Evolutionary conservation across 352 stramenopile species (phyloP), one percentile per base, ranked within the genome.

Genomic region (Globisporangium apiculatum): DNA sequence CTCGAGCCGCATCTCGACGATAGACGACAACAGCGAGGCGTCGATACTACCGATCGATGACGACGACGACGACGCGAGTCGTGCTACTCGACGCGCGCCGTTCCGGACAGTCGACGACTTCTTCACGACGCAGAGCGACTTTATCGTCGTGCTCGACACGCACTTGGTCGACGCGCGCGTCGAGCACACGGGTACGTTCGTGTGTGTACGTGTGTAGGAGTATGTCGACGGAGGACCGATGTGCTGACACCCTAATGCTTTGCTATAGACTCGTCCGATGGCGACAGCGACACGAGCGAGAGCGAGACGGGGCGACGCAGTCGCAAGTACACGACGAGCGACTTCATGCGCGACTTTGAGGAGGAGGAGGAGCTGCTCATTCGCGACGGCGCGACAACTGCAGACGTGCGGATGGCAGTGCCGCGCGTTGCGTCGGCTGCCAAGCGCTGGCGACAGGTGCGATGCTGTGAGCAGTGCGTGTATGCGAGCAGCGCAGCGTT

Each of bases 261-360:
- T 46, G 37, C 35, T 31, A 35, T 7, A 61, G 60, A 62, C 41
- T 53, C 54, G 60, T 61, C 71, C 14, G 75, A 77, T 4, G 74
- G 79, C 53, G 68, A 83, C 47, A 87, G 73, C 45, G 71, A 83
- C 49, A 68, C 80, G 6, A 80, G 72, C 14, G 66, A 50, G 2
- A 61, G 64, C n/a, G 64, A 67, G 48, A 75, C 63, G 8, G 59
- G 59, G 15, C 58, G 73, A 31, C 67, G 72, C 42, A 83, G 69
- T 70, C 72, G 75, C 9, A 86, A 88, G 58, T 88, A 91, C 68
- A 84, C 79, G 12, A 66, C 76, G 54, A 89, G 71, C 60, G 79
- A 89, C 54, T 90, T 89, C 38, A 87, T 89, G 76, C 76, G 78
- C 46, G 81, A 91, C 49, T 87, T 91, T 58, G 78, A 87, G 54